Conservation (phyloP, 2,329 filamentous ascomycete genomes). For the Botrytis porri region DNA sequence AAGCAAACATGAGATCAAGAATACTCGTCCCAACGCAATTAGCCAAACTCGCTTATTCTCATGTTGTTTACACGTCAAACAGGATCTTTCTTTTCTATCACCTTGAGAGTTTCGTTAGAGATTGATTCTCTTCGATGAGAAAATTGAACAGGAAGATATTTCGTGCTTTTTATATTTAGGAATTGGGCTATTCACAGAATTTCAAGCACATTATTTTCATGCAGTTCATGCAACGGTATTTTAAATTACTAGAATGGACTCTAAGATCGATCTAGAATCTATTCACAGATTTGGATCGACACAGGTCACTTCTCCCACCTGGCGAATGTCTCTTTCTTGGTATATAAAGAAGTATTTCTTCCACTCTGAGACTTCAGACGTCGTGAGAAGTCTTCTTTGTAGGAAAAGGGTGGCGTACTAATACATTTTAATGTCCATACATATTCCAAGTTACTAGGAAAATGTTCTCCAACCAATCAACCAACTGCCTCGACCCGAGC, state of each 20-base stretch:
- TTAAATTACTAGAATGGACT: rapidly evolving
- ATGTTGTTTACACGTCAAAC: too few species aligned
- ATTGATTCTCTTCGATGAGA: too few species aligned
- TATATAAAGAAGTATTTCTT: not conserved
- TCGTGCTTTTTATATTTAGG: not conserved
- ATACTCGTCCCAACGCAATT: too few species aligned
- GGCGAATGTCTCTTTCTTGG: rapidly evolving
- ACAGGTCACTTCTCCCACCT: not conserved
- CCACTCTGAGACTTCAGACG: too few species aligned
- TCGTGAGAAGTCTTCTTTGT: too few species aligned
- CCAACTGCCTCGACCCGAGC: not conserved
- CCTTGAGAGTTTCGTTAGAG: rapidly evolving
- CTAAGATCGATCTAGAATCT: rapidly evolving
- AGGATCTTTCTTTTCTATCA: too few species aligned
- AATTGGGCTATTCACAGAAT: not conserved
- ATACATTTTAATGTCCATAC: too few species aligned
- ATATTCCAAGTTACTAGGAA: not conserved
- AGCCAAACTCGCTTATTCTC: too few species aligned
- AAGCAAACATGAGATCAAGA: too few species aligned
- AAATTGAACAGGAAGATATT: not conserved
- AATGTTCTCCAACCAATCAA: not conserved
- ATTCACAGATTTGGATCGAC: not conserved
- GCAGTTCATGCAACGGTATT: rapidly evolving
- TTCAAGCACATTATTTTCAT: not conserved
- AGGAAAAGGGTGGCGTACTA: too few species aligned